Base-by-base conservation (phyloP, 1,284 basidiomycete species). In the Pseudozyma sp. region DNA sequence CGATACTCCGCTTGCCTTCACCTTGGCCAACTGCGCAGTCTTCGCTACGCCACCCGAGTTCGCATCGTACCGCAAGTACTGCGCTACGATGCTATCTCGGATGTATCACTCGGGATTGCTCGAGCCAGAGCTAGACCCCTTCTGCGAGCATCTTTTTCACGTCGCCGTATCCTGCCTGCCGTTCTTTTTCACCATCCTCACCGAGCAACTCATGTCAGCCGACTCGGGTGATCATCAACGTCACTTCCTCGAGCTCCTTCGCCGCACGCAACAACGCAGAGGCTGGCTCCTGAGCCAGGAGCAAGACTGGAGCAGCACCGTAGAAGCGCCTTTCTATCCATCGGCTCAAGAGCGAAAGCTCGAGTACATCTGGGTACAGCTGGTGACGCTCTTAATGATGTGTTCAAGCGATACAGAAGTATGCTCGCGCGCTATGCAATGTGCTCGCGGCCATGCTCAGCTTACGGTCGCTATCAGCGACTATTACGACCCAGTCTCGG, bases 361-460 rank as follows among this genome's bases (percentile, higher is more conserved):
- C 42, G 70, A 77, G 36, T 59, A 63, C 42, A 39, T 63, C 31
- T 67, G 55, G 59, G 62, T 76, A 9, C 72, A 78, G 56, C 52
- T 76, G 9, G 76, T 61, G 18, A 68, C 66, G 14, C 52, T 78
- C 14, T 60, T 83, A 39, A 68, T 82, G 53, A 72, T 81, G 52
- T 83, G 80, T 55, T 80, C 78, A 3, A 65, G 78, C 44, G 77
- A 83, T 19, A 79, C 78, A 16, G 79, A 81, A 16, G 75, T 82
- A 18, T 82, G 77, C 62, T 73, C 76, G 5, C 57, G 51, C 8
- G 77, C 79, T 14, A 73, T 79, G 73, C 77, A 78, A 50, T 66
- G 61, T 36, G 65, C 66, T 5, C 48, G 62, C 14, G 70, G 51
- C 11, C 66, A 72, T 35, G 76, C 69, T n/a, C 55, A 53, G 40